phyloP scores from a whole-genome alignment of 306 rosid species.

The Crotalaria pallida region DNA sequence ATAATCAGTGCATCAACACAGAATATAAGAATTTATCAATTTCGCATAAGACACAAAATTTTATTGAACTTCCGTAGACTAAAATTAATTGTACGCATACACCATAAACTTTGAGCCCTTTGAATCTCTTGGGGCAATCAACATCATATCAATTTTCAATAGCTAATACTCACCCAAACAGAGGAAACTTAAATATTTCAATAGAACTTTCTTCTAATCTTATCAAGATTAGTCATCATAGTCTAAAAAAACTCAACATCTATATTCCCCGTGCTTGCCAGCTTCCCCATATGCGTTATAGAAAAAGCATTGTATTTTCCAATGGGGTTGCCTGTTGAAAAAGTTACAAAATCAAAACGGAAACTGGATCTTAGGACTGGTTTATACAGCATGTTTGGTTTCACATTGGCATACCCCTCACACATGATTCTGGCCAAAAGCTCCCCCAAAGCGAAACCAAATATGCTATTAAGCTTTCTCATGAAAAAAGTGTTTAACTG shows the following conservation, averaged over 20 bases:
- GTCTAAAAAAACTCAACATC: neutral
- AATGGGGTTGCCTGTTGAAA: neutral
- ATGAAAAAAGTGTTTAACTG: no score
- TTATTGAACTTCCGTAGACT: neutral
- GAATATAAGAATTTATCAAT: neutral
- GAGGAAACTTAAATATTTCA: neutral
- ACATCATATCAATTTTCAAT: neutral
- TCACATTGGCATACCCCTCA: no score
- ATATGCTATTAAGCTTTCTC: no score
- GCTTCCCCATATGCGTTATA: neutral
- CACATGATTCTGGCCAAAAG: no score
- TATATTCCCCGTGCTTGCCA: neutral
- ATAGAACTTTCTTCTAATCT: neutral
- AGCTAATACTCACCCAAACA: conserved; percentile 1
- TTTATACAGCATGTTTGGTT: no score
- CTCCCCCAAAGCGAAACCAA: no score
- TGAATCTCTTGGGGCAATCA: neutral
- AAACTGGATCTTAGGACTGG: neutral
- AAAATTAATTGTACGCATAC: neutral
- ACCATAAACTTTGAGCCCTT: neutral
- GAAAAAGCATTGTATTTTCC: neutral
- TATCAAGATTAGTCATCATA: neutral
- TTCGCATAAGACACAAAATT: neutral
- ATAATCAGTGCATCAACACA: neutral
- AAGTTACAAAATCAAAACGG: neutral